Base-by-base conservation (phyloP, 441 rosid species). In the Dalechampia spathulata region DNA sequence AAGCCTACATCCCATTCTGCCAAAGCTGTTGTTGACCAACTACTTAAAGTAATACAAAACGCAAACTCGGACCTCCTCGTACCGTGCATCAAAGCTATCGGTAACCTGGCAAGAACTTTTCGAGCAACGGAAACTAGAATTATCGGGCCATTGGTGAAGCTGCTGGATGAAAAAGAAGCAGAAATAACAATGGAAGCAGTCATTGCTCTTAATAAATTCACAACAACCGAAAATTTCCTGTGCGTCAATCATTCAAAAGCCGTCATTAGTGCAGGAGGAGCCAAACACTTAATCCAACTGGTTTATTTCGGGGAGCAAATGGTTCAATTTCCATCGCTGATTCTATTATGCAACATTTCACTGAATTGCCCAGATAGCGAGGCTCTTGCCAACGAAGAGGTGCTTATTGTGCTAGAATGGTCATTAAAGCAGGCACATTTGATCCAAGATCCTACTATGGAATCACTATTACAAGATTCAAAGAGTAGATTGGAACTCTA, bases 1-100 rank as follows among this genome's bases (percentile, higher is more conserved):
- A 86, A 88, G 76, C 93, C 96, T 15, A 84, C 80, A 41, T 76
- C 98, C 0, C 88, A 82, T 4, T 81, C 96, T 38, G 83, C 92
- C 60, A 84, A 72, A 70, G 79, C 82, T 27, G 90, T 92, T 9
- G 83, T 88, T 17, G 94, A 88, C 28, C 94, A 92, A 52, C 43
- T 88, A 28, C 68, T 86, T 40, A 74, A 53, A 61, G 74, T 88
- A 60, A 77, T 92, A 1, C 83, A 84, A 36, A 72, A 69, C 59
- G 86, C 74, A 7, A 85, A 79, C 52, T 79, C 90, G 0, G 83
- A 78, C 4, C 76, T 92, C 43, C 82, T 86, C 7, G 55, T 81
- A 22, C 95, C 96, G 0, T 84, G 96, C 57, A 57, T 92, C 4
- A 76, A 68, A 61, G 69, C 98, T 2, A 73, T 88, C 25, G 98